These are phyloP conservation scores for Candida insectorum DNA, from an alignment of 805 yeast genomes.

Conservation along the genomic window DNA sequence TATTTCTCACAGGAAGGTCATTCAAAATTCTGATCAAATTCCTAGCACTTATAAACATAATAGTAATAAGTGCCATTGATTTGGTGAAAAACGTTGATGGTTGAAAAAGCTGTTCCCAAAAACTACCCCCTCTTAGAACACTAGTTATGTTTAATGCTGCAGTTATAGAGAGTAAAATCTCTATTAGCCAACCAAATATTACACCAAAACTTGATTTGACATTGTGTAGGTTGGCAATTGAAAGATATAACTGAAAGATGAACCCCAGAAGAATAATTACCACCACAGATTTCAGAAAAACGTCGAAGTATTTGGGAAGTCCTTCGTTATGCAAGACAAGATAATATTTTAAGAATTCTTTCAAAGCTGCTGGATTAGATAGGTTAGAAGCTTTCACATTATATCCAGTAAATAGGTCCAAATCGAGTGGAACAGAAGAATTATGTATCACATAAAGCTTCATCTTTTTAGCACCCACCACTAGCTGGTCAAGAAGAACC, in stretches of 20 bases:
- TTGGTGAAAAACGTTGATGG: conserved; percentile 23
- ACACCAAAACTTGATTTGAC: conserved; percentile 34
- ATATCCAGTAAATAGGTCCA: no score
- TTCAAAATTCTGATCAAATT: conserved; percentile 24
- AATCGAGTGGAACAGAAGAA: no score
- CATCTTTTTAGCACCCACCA: conserved; percentile 21
- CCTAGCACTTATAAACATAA: conserved; percentile 28
- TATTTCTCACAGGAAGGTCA: conserved; percentile 18
- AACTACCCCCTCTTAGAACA: conserved; percentile 11
- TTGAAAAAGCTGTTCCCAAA: conserved; percentile 26
- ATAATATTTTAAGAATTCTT: conserved; percentile 14
- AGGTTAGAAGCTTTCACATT: no score
- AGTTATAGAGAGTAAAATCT: conserved; percentile 20
- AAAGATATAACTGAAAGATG: conserved; percentile 20
- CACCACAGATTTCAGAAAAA: conserved; percentile 1
- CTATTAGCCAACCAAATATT: conserved; percentile 33
- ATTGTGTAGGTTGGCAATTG: conserved; percentile 31
- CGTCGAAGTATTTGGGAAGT: neutral
- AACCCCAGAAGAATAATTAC: conserved; percentile 7
- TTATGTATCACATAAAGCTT: conserved; percentile 21
- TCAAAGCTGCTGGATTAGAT: conserved; percentile 10
- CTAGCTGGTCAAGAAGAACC: conserved; percentile 23
- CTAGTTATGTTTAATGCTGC: conserved; percentile 27
- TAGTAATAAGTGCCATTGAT: conserved; percentile 18
- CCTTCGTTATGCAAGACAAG: conserved; percentile 6